A percentile compares a stretch with the other conserved stretches of the same genome.
These are phyloP conservation scores for Daphne laureola DNA, from an alignment of 441 rosid species.

Conservation along the genomic window DNA sequence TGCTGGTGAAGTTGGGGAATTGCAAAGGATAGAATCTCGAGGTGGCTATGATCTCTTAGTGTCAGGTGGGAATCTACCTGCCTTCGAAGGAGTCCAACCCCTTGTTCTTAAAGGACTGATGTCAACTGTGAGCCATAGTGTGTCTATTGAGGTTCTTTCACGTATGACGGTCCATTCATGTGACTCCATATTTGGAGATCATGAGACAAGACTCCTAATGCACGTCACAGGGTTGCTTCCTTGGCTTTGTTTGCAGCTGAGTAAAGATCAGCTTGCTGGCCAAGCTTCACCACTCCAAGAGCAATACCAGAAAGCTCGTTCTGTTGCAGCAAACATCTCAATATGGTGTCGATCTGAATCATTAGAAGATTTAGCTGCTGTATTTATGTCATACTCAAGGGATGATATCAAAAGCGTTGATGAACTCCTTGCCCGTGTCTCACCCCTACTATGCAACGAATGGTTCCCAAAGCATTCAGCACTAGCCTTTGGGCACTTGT, in stretches of 20 bases:
- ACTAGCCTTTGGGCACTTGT: slow-evolving; percentile 91
- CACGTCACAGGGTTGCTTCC: slow-evolving; percentile 95
- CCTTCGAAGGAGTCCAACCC: slow-evolving; percentile 94
- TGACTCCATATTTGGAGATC: slow-evolving; percentile 91
- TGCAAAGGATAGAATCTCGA: slow-evolving; percentile 62
- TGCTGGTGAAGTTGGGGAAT: slow-evolving; percentile 47
- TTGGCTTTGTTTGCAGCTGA: slow-evolving; percentile 96
- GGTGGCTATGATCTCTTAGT: slow-evolving; percentile 51
- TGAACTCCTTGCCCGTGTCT: slow-evolving; percentile 78
- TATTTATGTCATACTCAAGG: slow-evolving; percentile 67
- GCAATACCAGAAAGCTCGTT: slow-evolving; percentile 84
- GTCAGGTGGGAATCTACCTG: slow-evolving; percentile 67
- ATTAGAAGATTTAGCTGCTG: slow-evolving; percentile 64
- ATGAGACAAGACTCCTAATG: slow-evolving; percentile 93
- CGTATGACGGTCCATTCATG: slow-evolving; percentile 84
- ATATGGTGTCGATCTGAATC: slow-evolving; percentile 87
- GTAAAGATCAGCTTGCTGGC: slow-evolving; percentile 55
- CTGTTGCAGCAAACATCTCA: slow-evolving; percentile 73
- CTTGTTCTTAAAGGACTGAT: slow-evolving; percentile 95
- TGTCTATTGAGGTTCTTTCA: slow-evolving; percentile 83
- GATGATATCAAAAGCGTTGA: slow-evolving; percentile 73
- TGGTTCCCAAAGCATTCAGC: slow-evolving; percentile 99
- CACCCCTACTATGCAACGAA: slow-evolving; percentile 77
- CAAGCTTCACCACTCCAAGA: slow-evolving; percentile 75
- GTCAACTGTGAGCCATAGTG: slow-evolving; percentile 88